phyloP scores from a whole-genome alignment of 306 rosid species.

The Spatholobus suberectus region DNA sequence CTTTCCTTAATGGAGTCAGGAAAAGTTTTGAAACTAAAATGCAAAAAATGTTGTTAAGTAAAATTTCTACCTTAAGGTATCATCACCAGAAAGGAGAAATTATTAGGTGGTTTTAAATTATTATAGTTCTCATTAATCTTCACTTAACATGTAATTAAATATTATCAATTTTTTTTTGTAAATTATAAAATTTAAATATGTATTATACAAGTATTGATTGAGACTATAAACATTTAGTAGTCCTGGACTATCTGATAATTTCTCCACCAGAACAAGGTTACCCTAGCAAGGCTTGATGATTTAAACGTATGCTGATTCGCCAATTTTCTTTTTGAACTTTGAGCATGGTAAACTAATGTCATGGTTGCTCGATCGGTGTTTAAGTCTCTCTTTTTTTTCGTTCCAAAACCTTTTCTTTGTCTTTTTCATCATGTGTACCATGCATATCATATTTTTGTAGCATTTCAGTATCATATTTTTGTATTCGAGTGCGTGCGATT shows the following conservation, averaged over 20 bases:
- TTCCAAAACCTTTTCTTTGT: neutral
- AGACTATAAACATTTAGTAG: no score
- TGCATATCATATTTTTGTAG: neutral
- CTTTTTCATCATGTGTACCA: neutral
- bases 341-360: slow-evolving; percentile 10
- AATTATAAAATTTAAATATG: no score
- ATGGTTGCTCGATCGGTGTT: neutral
- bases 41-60: neutral
- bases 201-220: no score
- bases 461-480: neutral
- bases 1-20: neutral
- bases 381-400: neutral
- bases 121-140: no score
- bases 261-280: no score
- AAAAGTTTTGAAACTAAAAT: neutral
- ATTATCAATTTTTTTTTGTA: no score
- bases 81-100: neutral
- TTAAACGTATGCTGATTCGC: neutral
- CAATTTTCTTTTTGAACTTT: slow-evolving; percentile 3
- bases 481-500: neutral
- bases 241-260: no score
- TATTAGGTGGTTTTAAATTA: no score
- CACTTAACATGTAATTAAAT: no score
- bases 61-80: neutral
- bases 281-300: neutral